Evolutionary conservation across 2,329 filamentous ascomycete genomes (phyloP).

Genomic region (Fusarium sororula): DNA sequence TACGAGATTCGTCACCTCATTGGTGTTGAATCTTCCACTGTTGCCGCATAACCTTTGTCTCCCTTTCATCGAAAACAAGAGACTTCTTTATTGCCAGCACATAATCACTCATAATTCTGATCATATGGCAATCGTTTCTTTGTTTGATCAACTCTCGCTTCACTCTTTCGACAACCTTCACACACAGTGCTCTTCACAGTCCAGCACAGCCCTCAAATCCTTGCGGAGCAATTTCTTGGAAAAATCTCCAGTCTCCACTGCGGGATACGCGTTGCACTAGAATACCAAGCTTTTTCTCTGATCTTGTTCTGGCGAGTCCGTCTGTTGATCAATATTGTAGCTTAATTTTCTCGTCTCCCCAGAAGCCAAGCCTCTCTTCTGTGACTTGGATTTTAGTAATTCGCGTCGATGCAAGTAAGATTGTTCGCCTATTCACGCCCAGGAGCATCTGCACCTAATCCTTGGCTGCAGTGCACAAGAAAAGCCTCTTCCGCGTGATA

Average conservation of each 20-base stretch:
- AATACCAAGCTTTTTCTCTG: slow-evolving; percentile 40
- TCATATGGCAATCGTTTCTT: slow-evolving; percentile 23
- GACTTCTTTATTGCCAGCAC: background rate
- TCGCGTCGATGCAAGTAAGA: slow-evolving; percentile 28
- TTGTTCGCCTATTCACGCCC: background rate
- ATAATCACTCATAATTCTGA: background rate
- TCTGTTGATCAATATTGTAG: slow-evolving; percentile 26
- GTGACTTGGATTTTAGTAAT: slow-evolving; percentile 8
- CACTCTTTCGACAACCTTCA: background rate
- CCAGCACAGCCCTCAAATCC: slow-evolving; percentile 9
- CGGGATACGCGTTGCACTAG: slow-evolving; percentile 32
- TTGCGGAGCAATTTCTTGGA: slow-evolving; percentile 24
- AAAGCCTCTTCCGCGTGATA: background rate
- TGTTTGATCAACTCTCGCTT: slow-evolving; percentile 14
- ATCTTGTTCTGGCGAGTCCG: slow-evolving; percentile 23
- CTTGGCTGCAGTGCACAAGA: background rate
- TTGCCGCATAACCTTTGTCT: background rate
- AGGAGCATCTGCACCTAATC: background rate
- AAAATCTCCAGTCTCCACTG: slow-evolving; percentile 37
- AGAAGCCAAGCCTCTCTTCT: slow-evolving; percentile 5
- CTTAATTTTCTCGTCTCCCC: slow-evolving; percentile 1
- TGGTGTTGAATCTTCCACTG: background rate
- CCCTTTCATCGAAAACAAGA: background rate
- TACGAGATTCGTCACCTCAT: slow-evolving; percentile 4
- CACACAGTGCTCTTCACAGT: slow-evolving; percentile 34